These are phyloP conservation scores for Fraxinus velutina DNA, from an alignment of 305 asterid species.

Conservation along the genomic window DNA sequence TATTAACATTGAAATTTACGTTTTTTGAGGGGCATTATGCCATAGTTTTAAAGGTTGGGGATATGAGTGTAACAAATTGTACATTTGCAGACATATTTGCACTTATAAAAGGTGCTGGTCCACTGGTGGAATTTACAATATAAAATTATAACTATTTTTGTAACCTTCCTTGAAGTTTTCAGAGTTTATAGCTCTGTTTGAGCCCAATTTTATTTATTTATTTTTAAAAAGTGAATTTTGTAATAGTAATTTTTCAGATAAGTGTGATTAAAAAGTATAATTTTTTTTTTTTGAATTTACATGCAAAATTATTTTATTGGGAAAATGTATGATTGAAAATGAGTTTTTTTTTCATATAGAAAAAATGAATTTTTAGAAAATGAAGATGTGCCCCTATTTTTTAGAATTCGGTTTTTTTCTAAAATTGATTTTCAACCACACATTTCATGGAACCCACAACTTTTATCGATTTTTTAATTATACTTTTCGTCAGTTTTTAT, in stretches of 20 bases:
- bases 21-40: not conserved
- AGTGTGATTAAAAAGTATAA: too few relatives aligned
- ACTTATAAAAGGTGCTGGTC: not conserved
- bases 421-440: too few relatives aligned
- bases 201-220: too few relatives aligned
- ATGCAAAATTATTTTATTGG: too few relatives aligned
- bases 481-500: not conserved
- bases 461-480: too few relatives aligned
- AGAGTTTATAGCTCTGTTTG: not conserved
- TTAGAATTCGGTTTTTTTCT: not conserved
- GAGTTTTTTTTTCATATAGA: not conserved
- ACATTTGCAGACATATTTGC: not conserved
- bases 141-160: not conserved
- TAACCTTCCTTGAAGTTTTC: not conserved
- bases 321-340: too few relatives aligned
- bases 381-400: not conserved
- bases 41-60: not conserved
- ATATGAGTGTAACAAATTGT: not conserved
- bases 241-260: not conserved
- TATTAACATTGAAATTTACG: too few relatives aligned
- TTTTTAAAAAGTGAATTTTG: not conserved
- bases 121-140: not conserved
- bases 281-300: too few relatives aligned
- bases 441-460: too few relatives aligned
- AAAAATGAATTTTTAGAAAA: not conserved